Evolutionary conservation across 2,329 filamentous ascomycete species (phyloP), one percentile per base, ranked within the genome.

Genomic region (Stachybotrys chartarum): DNA sequence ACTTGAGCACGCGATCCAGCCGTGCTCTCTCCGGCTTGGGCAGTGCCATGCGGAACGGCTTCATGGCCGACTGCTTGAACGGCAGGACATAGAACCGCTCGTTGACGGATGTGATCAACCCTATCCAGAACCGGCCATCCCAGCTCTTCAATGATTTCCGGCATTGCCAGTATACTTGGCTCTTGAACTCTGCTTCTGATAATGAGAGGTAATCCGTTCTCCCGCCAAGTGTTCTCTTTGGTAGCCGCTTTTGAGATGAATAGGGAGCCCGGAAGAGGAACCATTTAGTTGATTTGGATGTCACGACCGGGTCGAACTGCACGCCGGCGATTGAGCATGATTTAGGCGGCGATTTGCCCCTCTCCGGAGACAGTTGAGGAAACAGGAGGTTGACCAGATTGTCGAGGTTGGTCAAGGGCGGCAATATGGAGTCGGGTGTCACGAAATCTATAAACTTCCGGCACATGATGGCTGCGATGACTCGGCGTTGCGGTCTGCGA

Each of bases 121-220:
- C 73, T 16, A 86, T 68, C 84, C 84, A 87, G 67, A 78, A 87
- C 2, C 84, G 80, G 0, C 82, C 80, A 65, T 87, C 84, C 71
- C 78, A 87, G 54, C 79, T 65, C 50, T 66, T 65, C 12, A 64
- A 60, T 18, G 59, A 64, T 50, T 65, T 69, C 68, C 70, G 73
- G 30, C 60, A 62, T 8, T 61, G 57, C 69, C 74, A 62, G 32
- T 56, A 53, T 14, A 35, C 50, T 31, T 56, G 56, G 7, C 58
- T 59, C 16, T 35, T 49, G 6, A 52, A 14, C 30, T 57, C 55
- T 32, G 56, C 58, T 10, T 55, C 54, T 14, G 50, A n/a, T 6
- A 50, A 53, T 39, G 47, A 18, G n/a, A 32, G 10, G 24, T 24
- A 24, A 24, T 24, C 24, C 4, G 24, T 24, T 24, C 24, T 24